Evolutionary conservation across 2,329 filamentous ascomycete genomes (phyloP).

Genomic region (Nothopassalora personata): DNA sequence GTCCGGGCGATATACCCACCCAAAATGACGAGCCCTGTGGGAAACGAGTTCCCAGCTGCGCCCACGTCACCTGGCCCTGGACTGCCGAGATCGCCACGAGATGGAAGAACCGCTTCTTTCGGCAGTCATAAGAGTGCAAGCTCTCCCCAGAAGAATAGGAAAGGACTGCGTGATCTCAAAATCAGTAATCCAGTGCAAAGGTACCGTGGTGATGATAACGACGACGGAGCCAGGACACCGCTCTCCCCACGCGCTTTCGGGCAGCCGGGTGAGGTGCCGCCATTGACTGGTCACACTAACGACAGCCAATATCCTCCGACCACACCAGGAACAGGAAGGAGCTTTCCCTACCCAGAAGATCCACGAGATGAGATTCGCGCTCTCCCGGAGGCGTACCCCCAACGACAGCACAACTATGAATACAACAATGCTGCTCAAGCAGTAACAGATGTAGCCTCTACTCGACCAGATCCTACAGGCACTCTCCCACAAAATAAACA

Average conservation of each 20-base stretch:
- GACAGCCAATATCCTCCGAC: constrained; percentile 27
- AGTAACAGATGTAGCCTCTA: constrained; percentile 14
- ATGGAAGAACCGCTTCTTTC: constrained; percentile 34
- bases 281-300: constrained; percentile 34
- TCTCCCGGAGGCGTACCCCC: constrained; percentile 25
- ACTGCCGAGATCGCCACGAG: constrained; percentile 10
- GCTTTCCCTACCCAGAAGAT: constrained; percentile 16
- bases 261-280: constrained; percentile 51
- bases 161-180: constrained; percentile 49
- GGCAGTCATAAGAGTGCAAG: constrained; percentile 38
- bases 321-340: constrained; percentile 29
- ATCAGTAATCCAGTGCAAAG: constrained; percentile 53
- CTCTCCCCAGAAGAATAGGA: constrained; percentile 25
- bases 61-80: constrained; percentile 13
- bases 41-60: constrained; percentile 21
- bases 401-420: constrained; percentile 6
- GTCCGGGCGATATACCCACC: constrained; percentile 47
- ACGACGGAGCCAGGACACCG: constrained; percentile 46
- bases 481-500: constrained; percentile 3
- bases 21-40: constrained; percentile 17
- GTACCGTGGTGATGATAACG: constrained; percentile 32
- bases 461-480: constrained; percentile 11
- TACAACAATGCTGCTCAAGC: constrained; percentile 17
- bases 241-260: constrained; percentile 52
- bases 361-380: constrained; percentile 22